Evolutionary conservation across 352 stramenopile species (phyloP), one percentile per base, ranked within the genome.

Genomic region (Blastocystis sp.): DNA sequence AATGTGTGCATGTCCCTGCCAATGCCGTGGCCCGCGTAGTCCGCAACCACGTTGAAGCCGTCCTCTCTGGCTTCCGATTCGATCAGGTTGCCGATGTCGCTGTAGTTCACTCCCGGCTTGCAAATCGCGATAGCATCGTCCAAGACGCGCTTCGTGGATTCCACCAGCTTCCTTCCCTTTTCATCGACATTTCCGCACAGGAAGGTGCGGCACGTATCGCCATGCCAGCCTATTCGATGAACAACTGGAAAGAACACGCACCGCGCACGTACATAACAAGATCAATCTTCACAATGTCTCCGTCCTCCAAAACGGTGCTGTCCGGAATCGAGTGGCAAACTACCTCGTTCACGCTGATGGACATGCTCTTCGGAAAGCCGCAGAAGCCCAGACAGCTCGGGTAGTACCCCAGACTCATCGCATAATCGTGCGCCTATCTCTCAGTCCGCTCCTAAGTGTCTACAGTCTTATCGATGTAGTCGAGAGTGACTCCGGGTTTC

Each of bases 21-120:
- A 78, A 98, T 98, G 56, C 97, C 97, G 91, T 99, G 97, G 14
- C 96, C 96, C 48, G 93, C 94, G 91, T 98, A 98, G 86, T 98
- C 94, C 62, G 91, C 88, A 66, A 95, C 90, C 78, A 94, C 92
- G 21, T 89, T 89, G 76, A 95, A 93, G 14, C 90, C 91, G 17
- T 94, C 88, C 38, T 90, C 69, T 45, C 93, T 91, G n/a, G 65
- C 66, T 2, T 78, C 34, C 19, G 89, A 89, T 45, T 95, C 86
- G 52, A 96, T 90, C 80, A 92, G 93, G n/a, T 91, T 90, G 74
- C 94, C 93, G 67, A 97, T 95, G 10, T 91, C 89, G 14, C 90
- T 89, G 86, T 96, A 95, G 28, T 91, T 90, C 56, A 90, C 93
- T 61, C 93, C 93, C 19, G 93, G 93, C 70, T 93, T 93, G 89